phyloP scores from a whole-genome alignment of 1,284 basidiomycete species.

The Vanrija pseudolonga region DNA sequence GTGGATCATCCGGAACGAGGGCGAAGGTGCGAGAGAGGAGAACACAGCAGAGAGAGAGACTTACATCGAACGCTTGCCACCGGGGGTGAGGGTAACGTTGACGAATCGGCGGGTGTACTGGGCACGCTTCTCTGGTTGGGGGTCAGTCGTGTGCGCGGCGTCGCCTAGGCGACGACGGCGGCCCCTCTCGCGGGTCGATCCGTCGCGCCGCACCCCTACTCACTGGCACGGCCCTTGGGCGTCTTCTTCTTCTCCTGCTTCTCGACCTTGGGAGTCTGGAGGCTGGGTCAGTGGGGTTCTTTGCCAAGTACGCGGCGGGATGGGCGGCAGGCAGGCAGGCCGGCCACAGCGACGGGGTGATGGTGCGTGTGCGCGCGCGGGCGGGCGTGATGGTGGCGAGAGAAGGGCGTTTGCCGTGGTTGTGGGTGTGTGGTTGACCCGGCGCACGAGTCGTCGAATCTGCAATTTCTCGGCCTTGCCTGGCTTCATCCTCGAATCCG shows the following conservation, averaged over 20 bases:
- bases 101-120: constrained; percentile 69
- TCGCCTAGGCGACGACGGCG: no score
- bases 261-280: constrained; percentile 82
- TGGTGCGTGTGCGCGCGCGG: not conserved
- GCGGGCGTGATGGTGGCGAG: not conserved
- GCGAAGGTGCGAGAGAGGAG: constrained; percentile 1
- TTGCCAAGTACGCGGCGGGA: no score
- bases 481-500: not conserved
- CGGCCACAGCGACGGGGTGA: no score
- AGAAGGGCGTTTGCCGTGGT: no score
- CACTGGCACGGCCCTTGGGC: constrained; percentile 84
- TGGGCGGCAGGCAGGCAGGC: no score
- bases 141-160: not conserved
- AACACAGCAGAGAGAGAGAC: constrained; percentile 52
- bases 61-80: constrained; percentile 94
- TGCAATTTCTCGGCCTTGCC: no score
- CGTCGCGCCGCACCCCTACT: constrained; percentile 23
- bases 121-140: constrained; percentile 69
- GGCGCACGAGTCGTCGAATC: no score
- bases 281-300: not conserved
- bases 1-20: constrained; percentile 58
- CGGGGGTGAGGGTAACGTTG: constrained; percentile 83
- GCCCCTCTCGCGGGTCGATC: no score
- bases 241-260: constrained; percentile 97
- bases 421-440: no score